Conservation (phyloP, 176 grass and related monocot genomes). For the Puccinellia tenuiflora region DNA sequence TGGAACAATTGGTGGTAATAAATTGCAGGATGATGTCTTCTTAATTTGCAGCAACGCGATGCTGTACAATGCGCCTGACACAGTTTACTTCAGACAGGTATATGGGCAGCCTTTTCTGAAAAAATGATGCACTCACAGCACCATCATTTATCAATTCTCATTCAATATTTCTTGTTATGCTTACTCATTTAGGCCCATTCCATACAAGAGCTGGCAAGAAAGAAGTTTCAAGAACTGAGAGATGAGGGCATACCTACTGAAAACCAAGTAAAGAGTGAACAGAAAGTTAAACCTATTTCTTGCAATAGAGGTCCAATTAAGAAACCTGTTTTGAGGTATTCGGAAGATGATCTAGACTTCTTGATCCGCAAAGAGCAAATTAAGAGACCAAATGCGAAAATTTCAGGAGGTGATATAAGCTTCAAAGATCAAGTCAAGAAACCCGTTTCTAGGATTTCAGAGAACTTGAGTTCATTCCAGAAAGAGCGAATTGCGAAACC, state of each 20-base stretch:
- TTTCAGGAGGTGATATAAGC: not conserved
- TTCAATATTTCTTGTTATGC: conserved; percentile 22
- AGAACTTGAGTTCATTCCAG: not conserved
- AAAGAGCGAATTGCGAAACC: conserved; percentile 18
- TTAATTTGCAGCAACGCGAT: conserved; percentile 98
- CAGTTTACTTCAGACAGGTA: conserved; percentile 99
- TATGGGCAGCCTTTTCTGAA: not conserved
- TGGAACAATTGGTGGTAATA: not conserved
- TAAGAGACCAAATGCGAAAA: conserved; percentile 33
- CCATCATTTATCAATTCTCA: not conserved
- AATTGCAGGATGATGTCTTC: conserved; percentile 93
- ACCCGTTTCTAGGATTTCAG: conserved; percentile 10
- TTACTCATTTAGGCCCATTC: conserved; percentile 65
- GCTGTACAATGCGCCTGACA: conserved; percentile 98
- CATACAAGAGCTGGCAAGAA: conserved; percentile 97
- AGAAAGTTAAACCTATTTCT: conserved; percentile 42
- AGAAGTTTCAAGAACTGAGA: conserved; percentile 85
- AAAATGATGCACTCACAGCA: not conserved
- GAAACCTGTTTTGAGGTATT: conserved; percentile 40
- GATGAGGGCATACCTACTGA: conserved; percentile 56
- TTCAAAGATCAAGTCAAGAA: conserved; percentile 35
- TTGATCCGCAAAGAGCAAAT: conserved; percentile 32
- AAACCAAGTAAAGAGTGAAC: conserved; percentile 47
- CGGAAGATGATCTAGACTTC: conserved; percentile 40
- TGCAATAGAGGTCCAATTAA: conserved; percentile 44